phyloP scores from a whole-genome alignment of 2,329 filamentous ascomycete genomes.

The Bipolaris zeicola region DNA sequence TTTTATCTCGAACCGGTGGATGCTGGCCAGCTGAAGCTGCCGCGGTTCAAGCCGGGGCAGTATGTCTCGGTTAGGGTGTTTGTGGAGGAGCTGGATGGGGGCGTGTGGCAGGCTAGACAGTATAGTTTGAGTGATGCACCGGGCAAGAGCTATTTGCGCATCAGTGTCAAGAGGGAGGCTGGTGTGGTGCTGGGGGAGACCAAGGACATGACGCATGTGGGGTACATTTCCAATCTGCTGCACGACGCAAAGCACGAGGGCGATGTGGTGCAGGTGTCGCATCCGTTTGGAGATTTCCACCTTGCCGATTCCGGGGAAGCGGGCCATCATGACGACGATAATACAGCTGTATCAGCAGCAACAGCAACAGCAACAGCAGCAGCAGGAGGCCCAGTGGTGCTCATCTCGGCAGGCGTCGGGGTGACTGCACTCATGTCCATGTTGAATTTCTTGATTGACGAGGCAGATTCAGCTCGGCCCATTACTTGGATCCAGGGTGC shows the following conservation, averaged over 20 bases:
- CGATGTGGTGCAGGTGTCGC: constrained; percentile 67
- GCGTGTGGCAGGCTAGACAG: constrained; percentile 70
- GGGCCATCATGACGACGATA: constrained; percentile 42
- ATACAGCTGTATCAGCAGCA: no score
- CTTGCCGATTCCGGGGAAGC: constrained; percentile 59
- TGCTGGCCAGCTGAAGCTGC: constrained; percentile 62
- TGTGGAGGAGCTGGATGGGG: constrained; percentile 55
- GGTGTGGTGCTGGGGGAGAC: constrained; percentile 58
- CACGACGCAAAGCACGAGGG: constrained; percentile 67
- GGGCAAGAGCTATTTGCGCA: constrained; percentile 66
- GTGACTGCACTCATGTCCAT: constrained; percentile 71
- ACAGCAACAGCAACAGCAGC: no score
- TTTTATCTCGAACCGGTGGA: constrained; percentile 72
- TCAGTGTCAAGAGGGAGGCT: constrained; percentile 71
- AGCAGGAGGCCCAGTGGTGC: constrained; percentile 58
- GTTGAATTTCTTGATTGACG: constrained; percentile 58
- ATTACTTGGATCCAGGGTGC: constrained; percentile 70
- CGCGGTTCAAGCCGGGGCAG: constrained; percentile 70
- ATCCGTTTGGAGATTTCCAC: constrained; percentile 65
- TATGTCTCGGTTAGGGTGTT: constrained; percentile 69
- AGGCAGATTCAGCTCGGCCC: constrained; percentile 47
- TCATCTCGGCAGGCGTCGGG: constrained; percentile 72
- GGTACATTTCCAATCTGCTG: constrained; percentile 72
- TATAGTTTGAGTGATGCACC: constrained; percentile 74
- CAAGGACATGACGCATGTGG: constrained; percentile 59